phyloP scores from a whole-genome alignment of 768 basidiomycete species.

The Suillus cothurnatus region DNA sequence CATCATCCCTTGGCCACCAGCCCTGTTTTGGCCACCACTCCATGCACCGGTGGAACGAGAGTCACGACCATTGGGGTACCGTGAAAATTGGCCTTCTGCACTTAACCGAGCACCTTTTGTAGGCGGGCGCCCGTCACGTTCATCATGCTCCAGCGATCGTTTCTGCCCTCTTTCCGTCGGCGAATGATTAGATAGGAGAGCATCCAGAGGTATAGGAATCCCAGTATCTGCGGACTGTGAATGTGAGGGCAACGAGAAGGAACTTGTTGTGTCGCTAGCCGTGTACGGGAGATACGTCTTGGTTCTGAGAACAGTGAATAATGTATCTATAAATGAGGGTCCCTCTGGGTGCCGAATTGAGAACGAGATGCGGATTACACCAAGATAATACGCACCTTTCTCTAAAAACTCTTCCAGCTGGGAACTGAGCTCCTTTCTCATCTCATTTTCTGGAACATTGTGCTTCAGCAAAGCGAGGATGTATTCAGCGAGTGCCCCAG shows the following conservation, averaged over 20 bases:
- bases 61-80: slow-evolving; percentile 52
- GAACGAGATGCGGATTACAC: slow-evolving; percentile 8
- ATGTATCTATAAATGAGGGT: slow-evolving; percentile 75
- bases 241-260: slow-evolving; percentile 38
- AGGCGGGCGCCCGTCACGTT: slow-evolving; percentile 57
- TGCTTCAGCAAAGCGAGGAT: slow-evolving; percentile 92
- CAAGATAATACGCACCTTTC: slow-evolving; percentile 56
- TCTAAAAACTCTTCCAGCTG: slow-evolving; percentile 95
- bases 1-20: slow-evolving; percentile 21
- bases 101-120: slow-evolving; percentile 74
- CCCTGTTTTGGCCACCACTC: slow-evolving; percentile 36
- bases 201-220: slow-evolving; percentile 81
- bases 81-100: slow-evolving; percentile 65
- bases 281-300: slow-evolving; percentile 85
- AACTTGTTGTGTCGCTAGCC: slow-evolving; percentile 43
- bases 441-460: slow-evolving; percentile 79
- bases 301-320: slow-evolving; percentile 83
- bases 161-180: slow-evolving; percentile 62
- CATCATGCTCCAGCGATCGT: slow-evolving; percentile 64
- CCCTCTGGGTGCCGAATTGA: slow-evolving; percentile 50
- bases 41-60: slow-evolving; percentile 45
- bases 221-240: slow-evolving; percentile 53
- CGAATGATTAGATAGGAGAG: slow-evolving; percentile 49
- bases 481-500: slow-evolving; percentile 90
- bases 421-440: slow-evolving; percentile 72